These are phyloP conservation scores for Neurospora intermedia DNA, from an alignment of 495 filamentous ascomycete genomes.

Conservation along the genomic window DNA sequence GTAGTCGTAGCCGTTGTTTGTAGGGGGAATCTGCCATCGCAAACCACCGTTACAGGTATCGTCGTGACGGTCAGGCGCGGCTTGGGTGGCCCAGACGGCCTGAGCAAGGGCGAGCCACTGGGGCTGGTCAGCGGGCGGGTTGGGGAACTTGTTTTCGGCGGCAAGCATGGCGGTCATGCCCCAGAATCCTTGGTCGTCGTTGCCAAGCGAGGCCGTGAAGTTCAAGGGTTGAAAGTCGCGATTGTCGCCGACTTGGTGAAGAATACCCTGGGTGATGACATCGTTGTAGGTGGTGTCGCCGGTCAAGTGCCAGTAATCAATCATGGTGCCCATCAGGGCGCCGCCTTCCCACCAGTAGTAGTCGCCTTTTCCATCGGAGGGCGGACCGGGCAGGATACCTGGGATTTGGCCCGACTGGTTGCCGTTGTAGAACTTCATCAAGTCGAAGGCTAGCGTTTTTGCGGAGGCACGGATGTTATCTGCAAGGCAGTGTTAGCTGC, in stretches of 20 bases:
- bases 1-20: constrained; percentile 71
- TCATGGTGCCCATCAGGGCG: constrained; percentile 44
- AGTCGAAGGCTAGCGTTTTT: constrained; percentile 48
- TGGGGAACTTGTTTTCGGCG: constrained; percentile 60
- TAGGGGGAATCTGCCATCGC: constrained; percentile 69
- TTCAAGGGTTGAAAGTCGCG: constrained; percentile 56
- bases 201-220: constrained; percentile 62
- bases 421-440: constrained; percentile 56
- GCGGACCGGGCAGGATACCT: constrained; percentile 51
- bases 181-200: constrained; percentile 83
- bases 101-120: constrained; percentile 69
- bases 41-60: constrained; percentile 59
- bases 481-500: constrained; percentile 17
- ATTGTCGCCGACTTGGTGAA: constrained; percentile 50
- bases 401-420: constrained; percentile 51
- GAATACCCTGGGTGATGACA: constrained; percentile 46
- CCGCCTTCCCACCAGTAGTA: constrained; percentile 52
- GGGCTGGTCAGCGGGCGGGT: constrained; percentile 45
- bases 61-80: constrained; percentile 44
- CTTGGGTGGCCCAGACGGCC: constrained; percentile 66
- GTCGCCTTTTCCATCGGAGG: constrained; percentile 31
- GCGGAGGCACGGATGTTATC: constrained; percentile 53
- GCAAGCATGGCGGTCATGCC: constrained; percentile 66
- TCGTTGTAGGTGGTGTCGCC: constrained; percentile 56
- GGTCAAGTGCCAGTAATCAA: constrained; percentile 64